Base-by-base conservation (phyloP, 2,329 filamentous ascomycete genomes). In the Herpotrichia juniperi region DNA sequence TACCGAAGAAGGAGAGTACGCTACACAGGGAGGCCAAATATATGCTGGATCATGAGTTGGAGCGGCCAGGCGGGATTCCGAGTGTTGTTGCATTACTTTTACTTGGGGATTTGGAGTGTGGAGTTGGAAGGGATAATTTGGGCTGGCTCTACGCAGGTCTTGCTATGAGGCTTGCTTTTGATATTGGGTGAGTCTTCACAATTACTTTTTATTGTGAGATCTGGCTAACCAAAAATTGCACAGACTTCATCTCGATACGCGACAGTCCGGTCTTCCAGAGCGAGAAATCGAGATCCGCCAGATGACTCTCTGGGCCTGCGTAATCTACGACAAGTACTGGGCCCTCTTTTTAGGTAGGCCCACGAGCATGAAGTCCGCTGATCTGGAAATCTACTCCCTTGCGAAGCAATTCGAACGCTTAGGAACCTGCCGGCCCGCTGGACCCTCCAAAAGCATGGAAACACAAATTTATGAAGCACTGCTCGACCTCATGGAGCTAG, bases 401-500 rank as follows among this genome's bases (percentile, higher is more conserved):
- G 74, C 79, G 0, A 79, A 75, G 53, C 72, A 76, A 3, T 78
- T 81, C 50, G 76, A 78, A 8, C 69, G 74, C 31, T 69, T 81
- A 1, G 69, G 72, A 2, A 74, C 78, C 10, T 74, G 69, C 26
- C 57, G 59, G 42, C 69, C 66, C 25, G 70, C 72, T 17, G 73
- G 72, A 2, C 62, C 56, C 4, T 59, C 67, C 40, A 71, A 70
- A 47, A 66, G 61, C 50, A 58, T 65, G 28, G 71, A 69, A 50
- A 71, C 67, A 4, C 69, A 80, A 43, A 78, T 83, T 17, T 81
- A 81, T 57, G 78, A 82, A 56, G 71, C 81, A 19, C 74, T 83
- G 7, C 74, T 83, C 30, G 80, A 83, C 56, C 70, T 84, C n/a
- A 81, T 83, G 80, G 81, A 81, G 53, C 70, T 83, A 6, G 79